Base-by-base conservation (phyloP, 2,329 filamentous ascomycete genomes). In the Dactylellina leptospora region DNA sequence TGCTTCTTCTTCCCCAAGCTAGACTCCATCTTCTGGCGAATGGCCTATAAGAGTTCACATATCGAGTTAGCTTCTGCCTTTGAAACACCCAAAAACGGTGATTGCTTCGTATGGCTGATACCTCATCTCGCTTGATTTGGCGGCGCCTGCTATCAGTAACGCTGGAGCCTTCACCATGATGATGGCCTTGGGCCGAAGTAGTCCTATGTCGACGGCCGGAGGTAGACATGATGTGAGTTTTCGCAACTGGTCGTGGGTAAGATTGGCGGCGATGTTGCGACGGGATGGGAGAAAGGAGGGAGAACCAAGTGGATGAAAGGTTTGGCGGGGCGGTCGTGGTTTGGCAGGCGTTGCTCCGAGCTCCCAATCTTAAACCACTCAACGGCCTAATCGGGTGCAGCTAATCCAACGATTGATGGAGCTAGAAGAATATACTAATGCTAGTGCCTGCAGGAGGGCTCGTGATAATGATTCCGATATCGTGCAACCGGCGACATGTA, bases 1-100 rank as follows among this genome's bases (percentile, higher is more conserved):
- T 92, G 87, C 82, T 92, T 96, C 87, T 97, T 97, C 84, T 97
- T 97, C 85, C 87, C 96, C 82, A 99, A 89, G 80, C 99, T 95
- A 79, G 87, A 93, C 84, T 99, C 95, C 84, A 99, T 90, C 84
- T 97, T 97, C 78, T 88, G 88, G 78, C 95, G 92, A 79, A 99
- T 97, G 56, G 95, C 95, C 95, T 97, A 79, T 72, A 36, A 28
- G 53, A 16, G 45, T 55, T 30, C 13, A n/a, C n/a, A 53, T 69
- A 74, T 28, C 18, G 25, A 27, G 51, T 75, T 72, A 71, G 70
- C 55, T 64, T n/a, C 33, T 53, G 53, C 38, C 71, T 63, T 47
- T 59, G 33, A 22, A 18, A 55, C 28, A 40, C 28, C 20, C 36
- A 40, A 40, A 30, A 42, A 23, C n/a, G 20, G 10, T 54, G 18